Conservation (phyloP, 352 stramenopile genomes). For the Globisporangium spiculum region DNA sequence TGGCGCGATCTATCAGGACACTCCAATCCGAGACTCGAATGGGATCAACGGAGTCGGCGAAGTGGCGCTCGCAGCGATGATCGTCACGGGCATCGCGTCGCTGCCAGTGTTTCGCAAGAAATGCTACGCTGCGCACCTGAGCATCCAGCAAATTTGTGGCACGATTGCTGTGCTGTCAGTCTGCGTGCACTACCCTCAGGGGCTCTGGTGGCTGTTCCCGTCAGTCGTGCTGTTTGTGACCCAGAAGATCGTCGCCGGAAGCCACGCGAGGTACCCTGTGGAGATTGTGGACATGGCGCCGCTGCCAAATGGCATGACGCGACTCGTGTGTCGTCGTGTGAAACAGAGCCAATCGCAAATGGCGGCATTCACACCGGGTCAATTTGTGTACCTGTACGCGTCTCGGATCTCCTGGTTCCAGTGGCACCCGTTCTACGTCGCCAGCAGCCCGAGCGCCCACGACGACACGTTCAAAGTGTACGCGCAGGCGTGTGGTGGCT, state of each 20-base stretch:
- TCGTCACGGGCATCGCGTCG: constrained; percentile 24
- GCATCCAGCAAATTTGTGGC: constrained; percentile 10
- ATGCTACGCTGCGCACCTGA: constrained; percentile 22
- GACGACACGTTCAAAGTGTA: constrained; percentile 28
- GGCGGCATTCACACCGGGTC: constrained; percentile 21
- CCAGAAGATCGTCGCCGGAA: constrained; percentile 12
- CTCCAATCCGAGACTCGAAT: constrained; percentile 11
- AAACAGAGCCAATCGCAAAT: neutral
- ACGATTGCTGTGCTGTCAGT: constrained; percentile 17
- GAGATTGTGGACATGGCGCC: constrained; percentile 31
- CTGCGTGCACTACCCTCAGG: constrained; percentile 24
- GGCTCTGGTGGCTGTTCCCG: constrained; percentile 28
- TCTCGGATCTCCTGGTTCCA: constrained; percentile 29
- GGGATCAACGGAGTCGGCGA: constrained; percentile 26
- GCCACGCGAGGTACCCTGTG: constrained; percentile 22
- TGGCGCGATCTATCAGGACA: constrained; percentile 20
- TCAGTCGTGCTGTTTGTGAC: constrained; percentile 25
- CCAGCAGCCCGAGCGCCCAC: constrained; percentile 22
- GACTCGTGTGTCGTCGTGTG: constrained; percentile 17
- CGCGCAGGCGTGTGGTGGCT: constrained; percentile 17
- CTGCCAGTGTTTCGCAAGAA: constrained; percentile 18
- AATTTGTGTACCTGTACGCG: constrained; percentile 31
- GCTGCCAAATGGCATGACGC: constrained; percentile 27
- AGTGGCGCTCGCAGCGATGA: constrained; percentile 21
- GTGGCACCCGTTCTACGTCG: constrained; percentile 30